Evolutionary conservation across 192 early-diverging fungal species (phyloP), one percentile per base, ranked within the genome.

Genomic region (Mortierella hygrophila): DNA sequence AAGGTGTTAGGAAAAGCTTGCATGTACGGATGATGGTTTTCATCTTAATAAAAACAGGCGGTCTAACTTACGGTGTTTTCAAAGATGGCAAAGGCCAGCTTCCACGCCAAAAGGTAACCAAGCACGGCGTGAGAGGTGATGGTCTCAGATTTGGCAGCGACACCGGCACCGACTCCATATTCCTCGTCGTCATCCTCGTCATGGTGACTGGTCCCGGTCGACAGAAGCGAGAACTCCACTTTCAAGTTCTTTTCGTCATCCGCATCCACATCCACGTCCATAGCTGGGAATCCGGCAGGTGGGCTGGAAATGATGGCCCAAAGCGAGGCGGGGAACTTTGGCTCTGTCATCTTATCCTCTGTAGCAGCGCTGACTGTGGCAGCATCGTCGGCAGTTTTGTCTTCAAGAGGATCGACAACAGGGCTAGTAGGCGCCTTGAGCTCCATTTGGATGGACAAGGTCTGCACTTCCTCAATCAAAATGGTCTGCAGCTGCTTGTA

Each of bases 41-140:
- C n/a, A 40, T 68, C 10, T 13, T 29, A 0, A 16, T 37, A 52
- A 72, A 41, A n/a, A 41, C 8, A 40, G 23, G n/a, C 38, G 6
- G n/a, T 9, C 1, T 9, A 3, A 82, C 89, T 88, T 91, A 96
- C 95, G 54, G 94, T 92, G 78, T 96, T 94, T 38, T 93, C 90
- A 82, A 97, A 96, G 40, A 96, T 93, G 77, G 94, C 94, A 74
- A 96, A 93, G 16, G 96, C 73, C 7, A 93, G 85, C 89, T 95
- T 92, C 93, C 95, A 96, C 8, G 92, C 87, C 46, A 96, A 81
- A 4, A 97, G 83, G 77, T 94, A 93, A 23, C 96, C 94, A 32
- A 96, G 88, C 0, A 85, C 89, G 11, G 82, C 57, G 75, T 93
- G 88, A 3, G 90, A 77, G 41, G 72, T 75, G 69, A 84, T 47